Evolutionary conservation across 164 flowering plant species (phyloP).

Genomic region (Vitis rotundifolia): DNA sequence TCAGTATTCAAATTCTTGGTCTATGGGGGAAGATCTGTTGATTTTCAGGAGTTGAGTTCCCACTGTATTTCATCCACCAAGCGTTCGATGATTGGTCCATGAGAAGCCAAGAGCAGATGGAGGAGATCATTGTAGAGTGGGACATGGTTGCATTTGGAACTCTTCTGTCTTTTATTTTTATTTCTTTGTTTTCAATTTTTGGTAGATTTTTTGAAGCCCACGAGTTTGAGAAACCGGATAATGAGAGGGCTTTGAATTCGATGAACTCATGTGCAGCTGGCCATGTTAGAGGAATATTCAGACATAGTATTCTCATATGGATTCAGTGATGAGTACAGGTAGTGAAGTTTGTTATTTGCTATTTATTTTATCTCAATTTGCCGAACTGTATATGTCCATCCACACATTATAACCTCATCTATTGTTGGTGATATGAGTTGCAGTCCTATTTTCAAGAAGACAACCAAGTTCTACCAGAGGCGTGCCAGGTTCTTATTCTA

Average conservation of each 20-base stretch:
- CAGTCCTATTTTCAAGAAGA: slow-evolving; percentile 46
- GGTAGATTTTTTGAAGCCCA: slow-evolving; percentile 35
- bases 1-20: no score
- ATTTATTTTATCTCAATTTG: background rate
- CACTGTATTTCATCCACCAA: background rate
- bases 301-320: slow-evolving; percentile 44
- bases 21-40: no score
- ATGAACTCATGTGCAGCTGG: slow-evolving; percentile 34
- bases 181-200: background rate
- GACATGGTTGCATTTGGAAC: slow-evolving; percentile 27
- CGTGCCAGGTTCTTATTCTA: slow-evolving; percentile 32
- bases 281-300: slow-evolving; percentile 32
- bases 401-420: background rate
- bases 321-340: slow-evolving; percentile 42
- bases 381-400: background rate
- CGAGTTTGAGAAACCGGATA: slow-evolving; percentile 39
- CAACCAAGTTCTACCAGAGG: slow-evolving; percentile 39
- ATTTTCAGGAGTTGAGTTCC: no score
- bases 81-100: slow-evolving; percentile 4
- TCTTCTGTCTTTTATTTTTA: background rate
- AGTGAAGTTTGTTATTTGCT: background rate
- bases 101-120: background rate
- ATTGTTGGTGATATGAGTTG: background rate
- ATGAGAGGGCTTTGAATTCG: slow-evolving; percentile 33
- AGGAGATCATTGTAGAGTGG: background rate